Evolutionary conservation across 768 basidiomycete genomes (phyloP), one percentile per base, ranked within the genome.

Genomic region (Leucosporidium creatinivorum): DNA sequence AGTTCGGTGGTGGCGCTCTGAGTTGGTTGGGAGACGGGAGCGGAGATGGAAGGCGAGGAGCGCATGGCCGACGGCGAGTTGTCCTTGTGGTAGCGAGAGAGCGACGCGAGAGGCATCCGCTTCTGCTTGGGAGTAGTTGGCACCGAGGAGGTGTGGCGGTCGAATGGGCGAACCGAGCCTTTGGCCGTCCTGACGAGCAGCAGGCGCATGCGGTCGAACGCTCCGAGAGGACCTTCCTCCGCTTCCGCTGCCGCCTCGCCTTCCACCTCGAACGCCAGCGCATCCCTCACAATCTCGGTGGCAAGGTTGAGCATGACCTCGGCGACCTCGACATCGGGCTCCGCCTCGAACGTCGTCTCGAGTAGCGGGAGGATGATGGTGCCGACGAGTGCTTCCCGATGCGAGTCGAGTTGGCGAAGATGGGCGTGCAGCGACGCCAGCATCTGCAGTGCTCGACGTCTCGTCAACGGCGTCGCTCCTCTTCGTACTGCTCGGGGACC

Each of bases 361-460:
- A 79, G 66, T 39, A 80, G 74, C 3, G 78, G 79, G 31, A 80
- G 71, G 55, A 81, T 67, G 49, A 79, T 76, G 28, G 69, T 50
- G 23, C 74, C 72, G 47, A 80, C 75, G 3, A 80, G 72, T 49
- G 74, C 69, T 1, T 67, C 62, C 19, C 79, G 70, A 5, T 74
- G 68, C 17, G 66, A 73, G 23, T 73, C 64, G 44, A 78, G 67
- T 23, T 75, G 76, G 28, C 77, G 75, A 23, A 78, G 75, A 61
- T 76, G 76, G 15, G 58, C 61, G 62, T 78, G 79, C 0, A 80
- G 72, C 18, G 77, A 72, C 2, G 67, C 44, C 51, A 73, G 39
- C 47, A 70, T 47, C n/a, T 62, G 51, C 17, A 72, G 39, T 25
- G 67, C 63, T 4, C 79, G 64, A 2, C 66, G 67, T 8, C 75